Evolutionary conservation across 345 rosid species (phyloP), one percentile per base, ranked within the genome.

Genomic region (Eucalyptus pauciflora): DNA sequence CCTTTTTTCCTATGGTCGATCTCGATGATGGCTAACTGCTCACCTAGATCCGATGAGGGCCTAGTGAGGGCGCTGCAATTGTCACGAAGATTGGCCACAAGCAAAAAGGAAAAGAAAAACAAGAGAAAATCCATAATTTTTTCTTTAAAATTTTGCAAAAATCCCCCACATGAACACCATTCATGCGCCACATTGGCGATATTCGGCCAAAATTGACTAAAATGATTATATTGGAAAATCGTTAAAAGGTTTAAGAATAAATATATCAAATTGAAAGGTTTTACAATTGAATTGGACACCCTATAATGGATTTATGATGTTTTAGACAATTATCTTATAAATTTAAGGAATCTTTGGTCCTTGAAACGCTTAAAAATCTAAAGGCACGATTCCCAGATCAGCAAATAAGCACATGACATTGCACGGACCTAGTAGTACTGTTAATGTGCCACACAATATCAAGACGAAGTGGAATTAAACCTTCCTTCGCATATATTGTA

Each of bases 101-200:
- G 58, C 13, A 46, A 12, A 49, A 22, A 49, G 25, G 10, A 31
- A n/a, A 86, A 50, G 10, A 86, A 51, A n/a, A 86, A 7, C 6
- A 29, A 86, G 11, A 31, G 87, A 86, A 86, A 37, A 31, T 3
- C 17, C 27, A 52, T 0, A 86, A 8, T 7, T 16, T 29, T 29
- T 27, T 62, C 29, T 29, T 2, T 3, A 67, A 33, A 9, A 8
- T n/a, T 64, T 62, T 52, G 58, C 33, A 27, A 71, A 17, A 37
- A 18, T 33, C 25, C 13, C 12, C 1, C 25, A 37, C 0, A 4
- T 9, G 25, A 37, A 10, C 8, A 3, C 4, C 3, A 11, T 33
- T 8, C 0, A 4, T 33, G 11, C 13, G 20, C 5, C 41, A 67
- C 18, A 17, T 69, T 4, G 1, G 6, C 3, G 1, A 71, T 37